A percentile compares a stretch with the other conserved stretches of the same genome.
Conservation (phyloP, 148 eudicot species). For the Rhododendron ovatum region DNA sequence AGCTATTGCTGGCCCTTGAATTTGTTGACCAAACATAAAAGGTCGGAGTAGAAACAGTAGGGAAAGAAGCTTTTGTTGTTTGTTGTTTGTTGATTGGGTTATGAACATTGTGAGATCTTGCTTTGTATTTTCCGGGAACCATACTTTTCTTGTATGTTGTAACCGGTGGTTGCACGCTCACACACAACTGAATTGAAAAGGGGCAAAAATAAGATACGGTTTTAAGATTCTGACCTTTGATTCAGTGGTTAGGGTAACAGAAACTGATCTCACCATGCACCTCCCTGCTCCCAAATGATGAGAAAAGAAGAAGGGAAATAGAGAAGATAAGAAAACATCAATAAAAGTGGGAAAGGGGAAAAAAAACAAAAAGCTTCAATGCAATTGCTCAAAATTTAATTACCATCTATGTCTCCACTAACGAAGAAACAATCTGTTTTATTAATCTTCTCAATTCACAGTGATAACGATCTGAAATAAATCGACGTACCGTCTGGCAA, state of each 20-base stretch:
- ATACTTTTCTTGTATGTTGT: not conserved
- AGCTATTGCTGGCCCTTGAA: not conserved
- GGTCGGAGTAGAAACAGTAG: not conserved
- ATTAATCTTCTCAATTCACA: not conserved
- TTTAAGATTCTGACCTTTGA: constrained; percentile 58
- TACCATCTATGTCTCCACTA: not conserved
- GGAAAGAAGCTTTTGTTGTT: not conserved
- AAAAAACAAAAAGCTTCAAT: not conserved
- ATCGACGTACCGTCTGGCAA: constrained; percentile 50
- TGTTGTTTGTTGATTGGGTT: not conserved
- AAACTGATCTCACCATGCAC: constrained; percentile 55
- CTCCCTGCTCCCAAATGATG: constrained; percentile 49
- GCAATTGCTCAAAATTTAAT: not conserved
- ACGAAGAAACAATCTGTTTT: not conserved
- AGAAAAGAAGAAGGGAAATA: not conserved
- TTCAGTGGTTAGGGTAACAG: constrained; percentile 53
- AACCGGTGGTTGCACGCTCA: not conserved
- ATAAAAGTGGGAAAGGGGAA: not conserved
- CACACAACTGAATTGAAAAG: not conserved
- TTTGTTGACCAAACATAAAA: not conserved
- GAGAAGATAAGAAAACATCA: not conserved
- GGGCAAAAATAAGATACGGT: not conserved
- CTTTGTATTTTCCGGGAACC: not conserved
- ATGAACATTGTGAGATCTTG: not conserved
- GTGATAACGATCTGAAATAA: not conserved